A percentile compares a stretch with the other conserved stretches of the same genome.
Evolutionary conservation across 179 eudicot species (phyloP).

Genomic region (Beta corolliflora): DNA sequence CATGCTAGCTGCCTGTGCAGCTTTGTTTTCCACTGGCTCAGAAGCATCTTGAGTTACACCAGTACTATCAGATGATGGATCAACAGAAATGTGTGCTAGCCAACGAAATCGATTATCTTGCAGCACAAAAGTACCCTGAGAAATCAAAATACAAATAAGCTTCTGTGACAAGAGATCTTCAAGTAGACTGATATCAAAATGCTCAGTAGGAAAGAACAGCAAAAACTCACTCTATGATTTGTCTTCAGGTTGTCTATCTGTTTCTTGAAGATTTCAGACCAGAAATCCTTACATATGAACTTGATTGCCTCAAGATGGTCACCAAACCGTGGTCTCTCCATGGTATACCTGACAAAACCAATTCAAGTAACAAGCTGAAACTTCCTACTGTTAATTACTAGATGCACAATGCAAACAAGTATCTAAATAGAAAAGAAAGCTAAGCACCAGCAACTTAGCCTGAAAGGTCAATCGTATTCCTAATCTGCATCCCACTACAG

Average conservation of each 20-base stretch:
- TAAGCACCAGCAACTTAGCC: constrained; percentile 1
- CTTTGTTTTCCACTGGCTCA: constrained; percentile 60
- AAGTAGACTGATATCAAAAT: constrained; percentile 1
- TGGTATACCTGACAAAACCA: constrained; percentile 65
- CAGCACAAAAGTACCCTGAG: constrained; percentile 88
- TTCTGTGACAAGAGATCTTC: constrained; percentile 8
- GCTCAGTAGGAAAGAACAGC: not conserved
- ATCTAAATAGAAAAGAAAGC: not conserved
- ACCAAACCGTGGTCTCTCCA: constrained; percentile 91
- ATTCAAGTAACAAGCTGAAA: constrained; percentile 15
- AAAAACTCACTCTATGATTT: constrained; percentile 74
- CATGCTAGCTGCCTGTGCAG: constrained; percentile 88
- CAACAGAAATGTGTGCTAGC: constrained; percentile 76
- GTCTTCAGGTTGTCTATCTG: constrained; percentile 97
- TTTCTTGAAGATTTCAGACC: constrained; percentile 97
- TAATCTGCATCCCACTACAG: not conserved
- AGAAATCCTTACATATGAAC: constrained; percentile 96
- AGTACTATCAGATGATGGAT: constrained; percentile 52
- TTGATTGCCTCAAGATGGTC: constrained; percentile 98
- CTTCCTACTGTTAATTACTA: not conserved
- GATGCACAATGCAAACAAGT: not conserved
- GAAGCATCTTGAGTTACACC: constrained; percentile 60
- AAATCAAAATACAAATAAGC: constrained; percentile 18
- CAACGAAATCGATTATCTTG: constrained; percentile 94
- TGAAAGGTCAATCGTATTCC: not conserved